phyloP scores from a whole-genome alignment of 768 basidiomycete genomes.

The Boletales sp. region DNA sequence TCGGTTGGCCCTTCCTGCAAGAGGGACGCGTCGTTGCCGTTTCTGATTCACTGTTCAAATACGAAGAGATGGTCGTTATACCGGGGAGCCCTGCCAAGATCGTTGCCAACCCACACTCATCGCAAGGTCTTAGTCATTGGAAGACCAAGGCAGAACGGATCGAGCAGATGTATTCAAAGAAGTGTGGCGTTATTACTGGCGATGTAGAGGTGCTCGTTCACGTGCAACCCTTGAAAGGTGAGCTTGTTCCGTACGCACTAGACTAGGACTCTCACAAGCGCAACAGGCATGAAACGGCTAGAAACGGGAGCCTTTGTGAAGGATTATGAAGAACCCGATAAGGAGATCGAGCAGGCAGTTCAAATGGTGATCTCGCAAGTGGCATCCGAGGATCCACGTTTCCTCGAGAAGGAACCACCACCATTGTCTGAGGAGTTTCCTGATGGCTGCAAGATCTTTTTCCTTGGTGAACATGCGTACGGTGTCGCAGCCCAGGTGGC shows the following conservation, averaged over 20 bases:
- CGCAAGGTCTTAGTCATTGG: conserved; percentile 69
- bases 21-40: conserved; percentile 86
- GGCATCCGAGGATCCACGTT: conserved; percentile 84
- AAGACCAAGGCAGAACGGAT: conserved; percentile 77
- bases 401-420: conserved; percentile 75
- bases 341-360: conserved; percentile 80
- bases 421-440: conserved; percentile 88
- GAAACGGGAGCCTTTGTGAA: conserved; percentile 92
- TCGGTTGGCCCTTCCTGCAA: conserved; percentile 93
- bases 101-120: conserved; percentile 69
- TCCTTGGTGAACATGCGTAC: conserved; percentile 92
- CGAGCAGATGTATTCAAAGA: conserved; percentile 84
- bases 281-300: conserved; percentile 78
- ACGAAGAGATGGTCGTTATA: conserved; percentile 64
- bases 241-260: conserved; percentile 6
- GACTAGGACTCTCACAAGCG: neutral
- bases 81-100: conserved; percentile 51
- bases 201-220: conserved; percentile 78
- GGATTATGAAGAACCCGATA: conserved; percentile 82
- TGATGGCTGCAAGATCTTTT: conserved; percentile 87
- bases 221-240: conserved; percentile 88
- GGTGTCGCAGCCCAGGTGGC: conserved; percentile 93
- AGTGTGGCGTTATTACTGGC: conserved; percentile 82
- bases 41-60: conserved; percentile 84
- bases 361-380: conserved; percentile 84